phyloP scores from a whole-genome alignment of 176 grass and related monocot genomes.

The Tillandsia fasciculata region DNA sequence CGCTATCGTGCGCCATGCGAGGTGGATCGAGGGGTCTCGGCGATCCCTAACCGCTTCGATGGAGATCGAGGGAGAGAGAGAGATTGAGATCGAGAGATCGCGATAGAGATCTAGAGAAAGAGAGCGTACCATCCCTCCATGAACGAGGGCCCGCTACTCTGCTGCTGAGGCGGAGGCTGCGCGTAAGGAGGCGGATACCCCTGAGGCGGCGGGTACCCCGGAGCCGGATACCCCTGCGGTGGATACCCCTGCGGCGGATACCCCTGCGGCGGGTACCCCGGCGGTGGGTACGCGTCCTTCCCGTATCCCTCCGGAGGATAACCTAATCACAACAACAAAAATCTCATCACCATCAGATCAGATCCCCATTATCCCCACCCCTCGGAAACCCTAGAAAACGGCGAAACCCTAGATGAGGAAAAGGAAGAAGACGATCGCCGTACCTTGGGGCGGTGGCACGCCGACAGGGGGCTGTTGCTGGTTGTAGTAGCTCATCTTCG shows the following conservation, averaged over 20 bases:
- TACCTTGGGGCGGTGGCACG: slow-evolving; percentile 45
- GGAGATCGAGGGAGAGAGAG: neutral
- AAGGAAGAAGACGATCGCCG: neutral
- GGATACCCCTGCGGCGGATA: slow-evolving; percentile 33
- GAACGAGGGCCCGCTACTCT: slow-evolving; percentile 36
- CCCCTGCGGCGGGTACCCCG: slow-evolving; percentile 25
- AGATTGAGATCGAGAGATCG: neutral
- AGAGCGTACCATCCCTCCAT: slow-evolving; percentile 39
- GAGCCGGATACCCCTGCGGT: slow-evolving; percentile 17
- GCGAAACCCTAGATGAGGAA: neutral
- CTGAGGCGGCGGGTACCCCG: slow-evolving; percentile 6
- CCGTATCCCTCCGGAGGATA: slow-evolving; percentile 30
- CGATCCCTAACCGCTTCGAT: too few relatives aligned
- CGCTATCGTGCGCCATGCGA: too few relatives aligned
- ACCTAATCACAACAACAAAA: slow-evolving; percentile 16
- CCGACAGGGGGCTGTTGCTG: slow-evolving; percentile 33
- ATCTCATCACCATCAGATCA: neutral
- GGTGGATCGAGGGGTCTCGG: too few relatives aligned
- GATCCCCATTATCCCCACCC: too few relatives aligned
- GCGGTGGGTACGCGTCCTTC: slow-evolving; percentile 32
- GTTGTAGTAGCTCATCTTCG: slow-evolving; percentile 36
- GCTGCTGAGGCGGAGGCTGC: slow-evolving; percentile 26
- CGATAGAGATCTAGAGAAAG: neutral
- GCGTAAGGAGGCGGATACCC: slow-evolving; percentile 39
- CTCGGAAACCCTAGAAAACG: slow-evolving; percentile 6